These are phyloP conservation scores for Aphanomyces stellatus DNA, from an alignment of 352 stramenopile genomes.

Conservation along the genomic window DNA sequence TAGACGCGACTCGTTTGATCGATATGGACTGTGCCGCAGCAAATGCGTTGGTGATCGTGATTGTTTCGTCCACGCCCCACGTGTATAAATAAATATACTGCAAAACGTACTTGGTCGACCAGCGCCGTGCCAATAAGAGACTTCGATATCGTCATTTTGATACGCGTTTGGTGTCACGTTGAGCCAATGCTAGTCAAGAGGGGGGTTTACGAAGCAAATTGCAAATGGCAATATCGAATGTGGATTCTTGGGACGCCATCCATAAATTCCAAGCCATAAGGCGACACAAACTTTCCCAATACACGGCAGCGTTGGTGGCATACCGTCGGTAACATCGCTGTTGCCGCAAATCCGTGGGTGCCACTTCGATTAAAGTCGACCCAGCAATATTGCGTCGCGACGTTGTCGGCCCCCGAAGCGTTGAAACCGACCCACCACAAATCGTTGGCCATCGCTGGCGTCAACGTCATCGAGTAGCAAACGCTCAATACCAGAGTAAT, in stretches of 20 bases:
- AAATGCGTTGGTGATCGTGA: constrained; percentile 2
- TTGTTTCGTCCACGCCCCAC: not conserved
- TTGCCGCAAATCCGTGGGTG: not conserved
- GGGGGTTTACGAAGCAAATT: not conserved
- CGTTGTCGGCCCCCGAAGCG: not conserved
- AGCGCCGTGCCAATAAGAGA: not conserved
- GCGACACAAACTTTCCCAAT: not conserved
- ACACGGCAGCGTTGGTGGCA: not conserved
- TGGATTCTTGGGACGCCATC: not conserved
- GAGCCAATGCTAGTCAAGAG: not conserved
- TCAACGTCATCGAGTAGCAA: not conserved
- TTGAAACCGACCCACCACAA: not conserved
- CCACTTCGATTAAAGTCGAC: constrained; percentile 14
- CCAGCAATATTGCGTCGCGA: constrained; percentile 14
- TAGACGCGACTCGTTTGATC: not conserved
- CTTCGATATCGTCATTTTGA: not conserved
- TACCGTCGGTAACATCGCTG: not conserved
- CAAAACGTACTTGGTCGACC: not conserved
- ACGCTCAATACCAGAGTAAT: not conserved
- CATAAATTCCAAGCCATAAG: not conserved
- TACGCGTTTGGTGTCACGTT: not conserved
- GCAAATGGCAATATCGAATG: not conserved
- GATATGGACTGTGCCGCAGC: not conserved
- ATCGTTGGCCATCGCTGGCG: not conserved
- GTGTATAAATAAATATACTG: constrained; percentile 1